Evolutionary conservation across 371 early-diverging fungal species (phyloP), one percentile per base, ranked within the genome.

Genomic region (Gilbertella persicaria): DNA sequence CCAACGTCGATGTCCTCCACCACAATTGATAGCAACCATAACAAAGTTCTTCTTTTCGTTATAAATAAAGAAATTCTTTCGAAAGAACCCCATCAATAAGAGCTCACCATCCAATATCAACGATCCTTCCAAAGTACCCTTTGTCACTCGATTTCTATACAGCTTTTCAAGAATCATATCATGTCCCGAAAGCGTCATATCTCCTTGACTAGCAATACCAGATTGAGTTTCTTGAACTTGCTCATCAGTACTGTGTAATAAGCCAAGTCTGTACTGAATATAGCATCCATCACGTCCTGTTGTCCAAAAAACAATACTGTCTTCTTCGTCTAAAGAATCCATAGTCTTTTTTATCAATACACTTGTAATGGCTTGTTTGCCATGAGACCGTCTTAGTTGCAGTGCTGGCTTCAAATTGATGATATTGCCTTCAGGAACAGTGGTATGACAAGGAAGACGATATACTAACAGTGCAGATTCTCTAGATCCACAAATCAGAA

Each of bases 261-360:
- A 67, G 23, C 55, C 49, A n/a, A 86, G 66, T n/a, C 84, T 69
- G 48, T 84, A 85, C 29, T 83, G 76, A 19, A 76, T 75, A 68
- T 75, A 88, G 25, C 76, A 73, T 1, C 90, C 90, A 66, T 89
- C 90, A 7, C 90, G 76, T 4, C 90, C 90, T 5, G 85, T 80
- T 2, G 87, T 80, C 60, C 78, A 86, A 19, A 89, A 79, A 1
- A 55, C 61, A 21, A 87, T 50, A 16, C 67, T 65, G 5, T 67
- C 62, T 7, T 53, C 57, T n/a, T 64, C 65, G 6, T 71, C 60
- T 5, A 10, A 5, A n/a, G 26, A 19, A 35, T 41, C 40, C 1
- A 20, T 23, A 12, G 23, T 16, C 28, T 65, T 56, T 50, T 60
- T 51, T 10, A 69, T 38, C 1, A 58, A 55, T 2, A 84, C 55